These are phyloP conservation scores for Alternaria incomplexa DNA, from an alignment of 2,329 filamentous ascomycete genomes.

Conservation along the genomic window DNA sequence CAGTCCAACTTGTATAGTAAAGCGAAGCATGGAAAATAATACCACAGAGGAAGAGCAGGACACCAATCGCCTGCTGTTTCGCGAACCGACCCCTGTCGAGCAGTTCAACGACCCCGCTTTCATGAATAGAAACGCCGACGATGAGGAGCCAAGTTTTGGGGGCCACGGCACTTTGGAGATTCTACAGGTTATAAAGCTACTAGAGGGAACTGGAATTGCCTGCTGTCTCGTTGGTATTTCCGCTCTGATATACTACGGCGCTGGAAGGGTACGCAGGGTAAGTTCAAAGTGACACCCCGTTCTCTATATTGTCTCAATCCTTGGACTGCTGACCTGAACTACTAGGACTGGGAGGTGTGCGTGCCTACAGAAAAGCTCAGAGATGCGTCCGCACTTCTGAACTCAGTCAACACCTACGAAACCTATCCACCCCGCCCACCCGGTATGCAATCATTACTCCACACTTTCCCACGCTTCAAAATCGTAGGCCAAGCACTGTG, in stretches of 20 bases:
- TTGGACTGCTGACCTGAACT: neutral
- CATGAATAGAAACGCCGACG: neutral
- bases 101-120: neutral
- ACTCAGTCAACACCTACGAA: neutral
- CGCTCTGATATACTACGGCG: neutral
- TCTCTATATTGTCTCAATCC: rapidly evolving
- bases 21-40: too few species aligned
- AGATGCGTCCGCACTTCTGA: neutral
- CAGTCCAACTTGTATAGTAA: too few species aligned
- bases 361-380: neutral
- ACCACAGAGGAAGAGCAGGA: neutral
- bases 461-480: neutral
- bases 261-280: neutral
- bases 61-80: neutral
- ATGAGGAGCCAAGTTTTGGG: neutral
- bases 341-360: neutral
- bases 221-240: neutral
- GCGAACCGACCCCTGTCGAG: neutral
- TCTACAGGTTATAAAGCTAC: neutral
- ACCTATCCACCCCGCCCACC: neutral
- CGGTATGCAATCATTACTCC: rapidly evolving
- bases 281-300: neutral
- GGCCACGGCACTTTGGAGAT: neutral
- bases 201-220: neutral
- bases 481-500: neutral